phyloP scores from a whole-genome alignment of 2,329 filamentous ascomycete genomes.

The Cytospora piceae region DNA sequence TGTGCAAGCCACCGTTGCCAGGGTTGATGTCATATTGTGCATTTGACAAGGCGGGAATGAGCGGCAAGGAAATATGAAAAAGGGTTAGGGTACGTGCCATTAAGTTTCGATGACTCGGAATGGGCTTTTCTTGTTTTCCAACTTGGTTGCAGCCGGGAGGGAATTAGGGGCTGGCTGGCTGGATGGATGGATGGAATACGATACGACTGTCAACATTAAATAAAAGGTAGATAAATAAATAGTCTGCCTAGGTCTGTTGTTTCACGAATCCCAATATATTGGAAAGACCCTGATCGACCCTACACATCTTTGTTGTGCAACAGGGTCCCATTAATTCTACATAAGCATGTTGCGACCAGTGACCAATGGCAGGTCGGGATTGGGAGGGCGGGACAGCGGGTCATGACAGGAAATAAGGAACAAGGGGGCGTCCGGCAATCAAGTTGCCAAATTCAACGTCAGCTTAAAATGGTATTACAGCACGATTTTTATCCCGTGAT shows the following conservation, averaged over 20 bases:
- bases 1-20: neutral
- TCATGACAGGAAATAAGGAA: constrained; percentile 8
- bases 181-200: neutral
- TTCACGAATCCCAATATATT: constrained; percentile 15
- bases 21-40: too few relatives aligned
- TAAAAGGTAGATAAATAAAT: neutral
- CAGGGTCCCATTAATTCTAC: neutral
- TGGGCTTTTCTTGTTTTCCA: too few relatives aligned
- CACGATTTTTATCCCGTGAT: neutral
- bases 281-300: constrained; percentile 16
- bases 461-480: neutral
- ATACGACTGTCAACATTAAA: neutral
- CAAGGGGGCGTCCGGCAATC: neutral
- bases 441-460: constrained; percentile 20
- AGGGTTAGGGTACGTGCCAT: too few relatives aligned
- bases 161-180: too few relatives aligned
- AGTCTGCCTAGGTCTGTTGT: too few relatives aligned
- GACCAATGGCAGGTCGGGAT: neutral
- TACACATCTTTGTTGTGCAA: neutral
- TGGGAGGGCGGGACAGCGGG: neutral
- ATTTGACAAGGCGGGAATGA: neutral
- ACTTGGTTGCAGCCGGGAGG: too few relatives aligned
- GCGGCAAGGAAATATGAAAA: neutral
- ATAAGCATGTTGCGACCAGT: neutral
- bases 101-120: too few relatives aligned